Evolutionary conservation across 345 rosid species (phyloP).

Genomic region (Linum lewisii): DNA sequence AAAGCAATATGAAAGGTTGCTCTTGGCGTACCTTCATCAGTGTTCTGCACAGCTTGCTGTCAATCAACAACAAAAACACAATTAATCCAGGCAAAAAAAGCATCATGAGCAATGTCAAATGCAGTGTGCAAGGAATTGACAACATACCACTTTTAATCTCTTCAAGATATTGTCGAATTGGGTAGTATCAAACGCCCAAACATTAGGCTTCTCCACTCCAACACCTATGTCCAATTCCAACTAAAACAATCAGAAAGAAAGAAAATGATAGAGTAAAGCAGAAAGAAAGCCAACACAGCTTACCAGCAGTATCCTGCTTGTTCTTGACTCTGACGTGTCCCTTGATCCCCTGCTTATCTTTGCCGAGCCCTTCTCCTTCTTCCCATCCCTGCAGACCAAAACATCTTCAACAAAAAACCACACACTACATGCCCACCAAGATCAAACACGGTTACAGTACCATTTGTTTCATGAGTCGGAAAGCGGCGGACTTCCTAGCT

Average conservation of each 20-base stretch:
- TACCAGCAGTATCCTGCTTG: conserved; percentile 80
- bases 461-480: conserved; percentile 97
- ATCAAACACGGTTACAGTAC: conserved; percentile 16
- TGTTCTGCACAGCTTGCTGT: conserved; percentile 57
- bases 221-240: conserved; percentile 42
- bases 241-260: not conserved
- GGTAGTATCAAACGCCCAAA: conserved; percentile 92
- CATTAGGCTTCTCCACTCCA: conserved; percentile 81
- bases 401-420: conserved; percentile 1
- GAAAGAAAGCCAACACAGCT: not conserved
- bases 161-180: conserved; percentile 90
- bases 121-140: not conserved
- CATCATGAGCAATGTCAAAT: not conserved
- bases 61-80: conserved; percentile 7
- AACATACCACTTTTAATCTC: conserved; percentile 80
- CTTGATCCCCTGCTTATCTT: conserved; percentile 96
- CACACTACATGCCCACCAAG: not conserved
- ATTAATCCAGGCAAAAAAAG: not conserved
- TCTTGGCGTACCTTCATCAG: conserved; percentile 42
- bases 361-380: conserved; percentile 98
- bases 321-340: conserved; percentile 77
- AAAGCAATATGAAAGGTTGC: not conserved
- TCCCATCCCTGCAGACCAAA: conserved; percentile 71
- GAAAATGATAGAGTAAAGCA: not conserved
- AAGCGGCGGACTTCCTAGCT: conserved; percentile 68